Percentiles rank a stretch among this genome's conserved stretches.
Conservation (phyloP, 1,284 basidiomycete species). For the Pulveroboletus sp. region DNA sequence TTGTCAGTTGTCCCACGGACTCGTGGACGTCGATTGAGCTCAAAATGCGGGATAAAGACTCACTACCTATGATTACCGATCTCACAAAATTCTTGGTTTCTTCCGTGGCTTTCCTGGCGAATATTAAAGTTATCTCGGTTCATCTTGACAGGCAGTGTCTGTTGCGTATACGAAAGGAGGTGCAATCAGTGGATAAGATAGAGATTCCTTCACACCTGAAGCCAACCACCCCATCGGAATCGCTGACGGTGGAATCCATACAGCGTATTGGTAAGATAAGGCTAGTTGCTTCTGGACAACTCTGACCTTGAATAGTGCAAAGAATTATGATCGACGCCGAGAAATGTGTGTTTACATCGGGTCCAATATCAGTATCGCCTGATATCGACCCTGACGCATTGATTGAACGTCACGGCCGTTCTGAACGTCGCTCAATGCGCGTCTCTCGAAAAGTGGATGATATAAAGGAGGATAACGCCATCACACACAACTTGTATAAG, state of each 20-base stretch:
- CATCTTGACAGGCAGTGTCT: neutral
- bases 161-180: neutral
- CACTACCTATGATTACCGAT: constrained; percentile 52
- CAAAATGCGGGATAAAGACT: constrained; percentile 59
- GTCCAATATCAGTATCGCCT: neutral
- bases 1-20: constrained; percentile 61
- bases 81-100: constrained; percentile 37
- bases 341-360: constrained; percentile 9
- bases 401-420: neutral
- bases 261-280: constrained; percentile 4
- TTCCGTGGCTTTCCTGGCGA: neutral
- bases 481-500: constrained; percentile 17
- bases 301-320: constrained; percentile 13
- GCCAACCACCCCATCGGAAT: neutral
- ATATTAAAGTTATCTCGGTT: neutral
- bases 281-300: neutral
- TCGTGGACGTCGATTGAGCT: constrained; percentile 24
- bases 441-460: neutral
- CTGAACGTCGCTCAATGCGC: neutral
- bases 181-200: neutral
- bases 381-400: neutral
- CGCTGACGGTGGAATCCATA: constrained; percentile 7
- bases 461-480: neutral
- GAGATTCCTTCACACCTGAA: neutral
- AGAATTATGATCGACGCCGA: constrained; percentile 7